These are phyloP conservation scores for Fusarium bactridioides DNA, from an alignment of 2,329 filamentous ascomycete species.

Conservation along the genomic window DNA sequence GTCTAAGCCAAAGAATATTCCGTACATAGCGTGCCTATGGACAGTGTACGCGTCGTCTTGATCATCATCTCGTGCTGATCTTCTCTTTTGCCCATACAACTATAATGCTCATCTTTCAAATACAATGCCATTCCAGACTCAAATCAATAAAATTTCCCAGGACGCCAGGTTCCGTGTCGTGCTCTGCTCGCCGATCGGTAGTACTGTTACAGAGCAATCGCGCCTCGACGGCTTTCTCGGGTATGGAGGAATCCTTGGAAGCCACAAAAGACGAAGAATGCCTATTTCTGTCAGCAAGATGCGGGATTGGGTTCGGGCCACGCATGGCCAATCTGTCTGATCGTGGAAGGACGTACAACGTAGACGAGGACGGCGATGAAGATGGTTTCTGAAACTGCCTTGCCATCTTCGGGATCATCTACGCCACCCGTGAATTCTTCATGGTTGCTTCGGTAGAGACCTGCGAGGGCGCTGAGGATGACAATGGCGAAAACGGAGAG, in stretches of 20 bases:
- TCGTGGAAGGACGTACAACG: conserved; percentile 66
- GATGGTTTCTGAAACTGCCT: conserved; percentile 82
- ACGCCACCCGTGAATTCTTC: conserved; percentile 83
- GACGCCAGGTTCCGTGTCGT: conserved; percentile 42
- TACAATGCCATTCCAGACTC: conserved; percentile 38
- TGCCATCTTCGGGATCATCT: conserved; percentile 75
- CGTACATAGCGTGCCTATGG: conserved; percentile 25
- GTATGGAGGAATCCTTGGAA: conserved; percentile 88
- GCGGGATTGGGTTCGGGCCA: background rate
- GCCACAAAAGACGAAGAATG: conserved; percentile 90
- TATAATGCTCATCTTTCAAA: conserved; percentile 32
- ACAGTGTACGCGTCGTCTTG: conserved; percentile 17
- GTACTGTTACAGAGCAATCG: conserved; percentile 72
- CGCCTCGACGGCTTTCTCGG: conserved; percentile 81
- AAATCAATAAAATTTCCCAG: conserved; percentile 38
- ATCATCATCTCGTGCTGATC: conserved; percentile 21
- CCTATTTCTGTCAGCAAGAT: conserved; percentile 57
- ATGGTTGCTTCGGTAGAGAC: conserved; percentile 81
- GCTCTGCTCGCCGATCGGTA: conserved; percentile 24
- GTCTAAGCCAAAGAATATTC: conserved; percentile 38
- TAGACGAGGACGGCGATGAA: conserved; percentile 92
- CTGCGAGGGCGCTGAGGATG: conserved; percentile 69
- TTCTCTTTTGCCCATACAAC: background rate
- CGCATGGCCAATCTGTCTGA: background rate
- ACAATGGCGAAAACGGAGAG: conserved; percentile 71